These are phyloP conservation scores for Yamadazyma insecticola DNA, from an alignment of 805 yeast genomes.

Conservation along the genomic window DNA sequence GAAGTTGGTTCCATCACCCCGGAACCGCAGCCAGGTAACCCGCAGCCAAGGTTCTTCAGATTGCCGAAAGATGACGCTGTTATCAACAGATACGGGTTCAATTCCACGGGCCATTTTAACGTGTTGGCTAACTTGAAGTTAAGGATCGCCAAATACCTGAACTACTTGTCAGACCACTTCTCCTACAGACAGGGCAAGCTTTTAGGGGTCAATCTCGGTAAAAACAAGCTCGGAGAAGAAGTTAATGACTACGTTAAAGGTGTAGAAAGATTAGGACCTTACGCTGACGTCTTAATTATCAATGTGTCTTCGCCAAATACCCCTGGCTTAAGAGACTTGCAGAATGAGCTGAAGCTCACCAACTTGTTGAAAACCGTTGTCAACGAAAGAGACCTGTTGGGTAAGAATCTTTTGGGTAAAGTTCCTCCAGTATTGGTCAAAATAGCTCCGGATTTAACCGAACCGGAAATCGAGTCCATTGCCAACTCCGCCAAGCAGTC, in stretches of 20 bases:
- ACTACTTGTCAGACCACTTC: conserved; percentile 21
- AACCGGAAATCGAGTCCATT: conserved; percentile 74
- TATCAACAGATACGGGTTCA: conserved; percentile 92
- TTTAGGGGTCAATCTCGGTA: conserved; percentile 84
- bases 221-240: conserved; percentile 90
- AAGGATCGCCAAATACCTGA: conserved; percentile 48
- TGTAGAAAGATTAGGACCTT: conserved; percentile 72
- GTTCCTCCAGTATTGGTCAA: conserved; percentile 84
- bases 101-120: conserved; percentile 79
- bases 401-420: conserved; percentile 34
- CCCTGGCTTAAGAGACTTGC: conserved; percentile 88
- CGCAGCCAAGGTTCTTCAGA: conserved; percentile 88
- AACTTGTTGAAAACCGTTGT: conserved; percentile 63
- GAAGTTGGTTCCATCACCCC: conserved; percentile 96
- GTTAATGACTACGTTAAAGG: conserved; percentile 82
- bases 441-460: conserved; percentile 89
- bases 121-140: conserved; percentile 65
- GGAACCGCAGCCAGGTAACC: conserved; percentile 89
- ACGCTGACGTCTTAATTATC: conserved; percentile 84
- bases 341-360: conserved; percentile 69
- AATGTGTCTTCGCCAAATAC: conserved; percentile 96
- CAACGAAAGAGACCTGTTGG: conserved; percentile 49
- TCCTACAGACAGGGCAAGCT: conserved; percentile 62
- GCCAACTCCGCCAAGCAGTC: conserved; percentile 75
- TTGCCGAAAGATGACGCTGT: conserved; percentile 83